Evolutionary conservation across 164 flowering plant species (phyloP).

Genomic region (Sextonia rubra): DNA sequence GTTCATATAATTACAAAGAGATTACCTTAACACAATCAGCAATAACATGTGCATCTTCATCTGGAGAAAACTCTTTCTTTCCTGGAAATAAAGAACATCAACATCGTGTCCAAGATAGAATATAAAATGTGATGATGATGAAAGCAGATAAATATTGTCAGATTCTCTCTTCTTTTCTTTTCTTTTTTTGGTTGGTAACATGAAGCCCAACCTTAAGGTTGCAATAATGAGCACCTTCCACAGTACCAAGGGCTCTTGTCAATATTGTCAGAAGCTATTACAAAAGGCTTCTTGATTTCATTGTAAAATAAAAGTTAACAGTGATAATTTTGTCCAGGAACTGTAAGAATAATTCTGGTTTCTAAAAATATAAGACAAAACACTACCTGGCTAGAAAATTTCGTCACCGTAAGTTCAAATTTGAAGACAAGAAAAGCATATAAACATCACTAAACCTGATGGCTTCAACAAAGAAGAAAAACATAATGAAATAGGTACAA

Average conservation of each 20-base stretch:
- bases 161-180: no score
- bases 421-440: neutral
- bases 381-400: neutral
- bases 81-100: constrained; percentile 38
- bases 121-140: neutral
- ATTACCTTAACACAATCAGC: constrained; percentile 93
- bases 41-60: constrained; percentile 90
- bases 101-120: neutral
- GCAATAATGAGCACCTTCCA: no score
- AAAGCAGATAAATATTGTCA: neutral
- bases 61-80: constrained; percentile 67
- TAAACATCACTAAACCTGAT: neutral
- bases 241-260: no score
- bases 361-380: neutral
- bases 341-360: neutral
- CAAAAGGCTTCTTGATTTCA: no score
- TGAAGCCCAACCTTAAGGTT: no score
- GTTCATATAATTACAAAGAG: constrained; percentile 5
- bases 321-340: neutral
- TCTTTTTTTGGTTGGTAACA: no score
- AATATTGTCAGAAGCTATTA: no score
- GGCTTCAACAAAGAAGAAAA: neutral
- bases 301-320: no score
- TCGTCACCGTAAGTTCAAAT: neutral
- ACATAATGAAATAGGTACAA: neutral